These are phyloP conservation scores for Blastobotrys apis DNA, from an alignment of 1,139 yeast species.

Conservation along the genomic window DNA sequence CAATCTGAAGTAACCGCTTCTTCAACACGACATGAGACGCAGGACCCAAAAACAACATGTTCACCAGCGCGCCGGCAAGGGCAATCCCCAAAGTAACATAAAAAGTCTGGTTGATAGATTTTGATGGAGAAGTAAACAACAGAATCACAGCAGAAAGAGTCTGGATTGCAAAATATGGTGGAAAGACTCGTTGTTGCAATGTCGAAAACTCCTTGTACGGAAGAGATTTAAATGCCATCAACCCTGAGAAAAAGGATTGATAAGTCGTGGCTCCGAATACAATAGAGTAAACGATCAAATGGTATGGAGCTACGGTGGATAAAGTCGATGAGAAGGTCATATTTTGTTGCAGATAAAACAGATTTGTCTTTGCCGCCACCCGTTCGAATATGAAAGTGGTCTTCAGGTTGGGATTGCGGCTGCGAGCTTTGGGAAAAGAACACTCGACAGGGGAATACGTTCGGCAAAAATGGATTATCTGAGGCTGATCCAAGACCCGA, in stretches of 20 bases:
- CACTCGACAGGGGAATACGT: too few relatives aligned
- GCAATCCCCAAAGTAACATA: conserved; percentile 23
- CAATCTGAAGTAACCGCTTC: conserved; percentile 47
- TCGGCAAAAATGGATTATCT: too few relatives aligned
- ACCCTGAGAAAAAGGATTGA: conserved; percentile 81
- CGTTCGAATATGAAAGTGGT: not conserved
- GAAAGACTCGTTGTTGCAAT: conserved; percentile 75
- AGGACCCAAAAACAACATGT: conserved; percentile 64
- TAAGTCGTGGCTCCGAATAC: conserved; percentile 77
- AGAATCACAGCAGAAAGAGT: conserved; percentile 61
- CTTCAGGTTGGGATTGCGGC: not conserved
- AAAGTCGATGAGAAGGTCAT: conserved; percentile 29
- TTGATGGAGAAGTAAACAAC: conserved; percentile 66
- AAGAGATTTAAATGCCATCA: conserved; percentile 73
- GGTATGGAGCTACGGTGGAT: conserved; percentile 34
- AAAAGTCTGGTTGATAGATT: conserved; percentile 35
- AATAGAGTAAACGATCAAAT: conserved; percentile 35
- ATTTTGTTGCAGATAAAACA: not conserved
- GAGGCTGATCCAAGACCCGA: conserved; percentile 3
- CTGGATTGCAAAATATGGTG: conserved; percentile 75
- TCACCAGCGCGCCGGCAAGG: conserved; percentile 55
- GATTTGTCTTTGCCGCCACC: too few relatives aligned
- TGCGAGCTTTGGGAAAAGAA: too few relatives aligned
- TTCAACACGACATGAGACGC: conserved; percentile 55
- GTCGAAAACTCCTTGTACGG: conserved; percentile 73